phyloP scores from a whole-genome alignment of 306 rosid species.

The Vigna hirtella region DNA sequence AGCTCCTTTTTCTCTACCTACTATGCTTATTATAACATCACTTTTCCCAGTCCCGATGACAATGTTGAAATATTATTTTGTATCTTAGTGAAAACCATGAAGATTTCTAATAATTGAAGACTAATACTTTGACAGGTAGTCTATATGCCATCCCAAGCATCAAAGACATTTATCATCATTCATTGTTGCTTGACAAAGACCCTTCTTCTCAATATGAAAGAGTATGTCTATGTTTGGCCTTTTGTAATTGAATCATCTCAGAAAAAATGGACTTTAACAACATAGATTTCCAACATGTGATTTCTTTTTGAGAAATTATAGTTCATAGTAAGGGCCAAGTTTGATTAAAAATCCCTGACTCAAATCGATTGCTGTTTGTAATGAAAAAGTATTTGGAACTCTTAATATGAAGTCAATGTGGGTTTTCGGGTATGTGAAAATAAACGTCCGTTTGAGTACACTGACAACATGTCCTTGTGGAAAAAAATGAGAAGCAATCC shows the following conservation, averaged over 20 bases:
- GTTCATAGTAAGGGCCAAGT: slow-evolving; percentile 3
- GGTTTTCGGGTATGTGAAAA: slow-evolving; percentile 46
- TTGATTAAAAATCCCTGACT: not conserved
- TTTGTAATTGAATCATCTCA: not conserved
- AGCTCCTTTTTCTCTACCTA: slow-evolving; percentile 34
- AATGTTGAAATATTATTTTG: slow-evolving; percentile 21
- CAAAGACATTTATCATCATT: slow-evolving; percentile 47
- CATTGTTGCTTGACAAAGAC: slow-evolving; percentile 47
- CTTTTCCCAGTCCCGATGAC: slow-evolving; percentile 22
- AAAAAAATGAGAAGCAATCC: slow-evolving; percentile 40
- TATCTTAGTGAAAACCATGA: slow-evolving; percentile 3
- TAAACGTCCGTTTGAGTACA: slow-evolving; percentile 57
- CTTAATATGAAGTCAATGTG: not conserved
- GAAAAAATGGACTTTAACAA: not conserved
- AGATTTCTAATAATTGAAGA: slow-evolving; percentile 15
- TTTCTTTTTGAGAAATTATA: not conserved
- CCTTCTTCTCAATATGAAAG: slow-evolving; percentile 49
- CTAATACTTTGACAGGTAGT: slow-evolving; percentile 40
- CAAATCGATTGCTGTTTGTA: not conserved
- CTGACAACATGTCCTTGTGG: slow-evolving; percentile 35
- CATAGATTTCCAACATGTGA: not conserved
- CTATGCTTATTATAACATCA: slow-evolving; percentile 14
- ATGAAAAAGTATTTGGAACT: slow-evolving; percentile 1
- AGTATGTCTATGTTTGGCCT: slow-evolving; percentile 25
- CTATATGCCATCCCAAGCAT: slow-evolving; percentile 38